Base-by-base conservation (phyloP, 805 yeast genomes). In the Teunomyces pallodes region DNA sequence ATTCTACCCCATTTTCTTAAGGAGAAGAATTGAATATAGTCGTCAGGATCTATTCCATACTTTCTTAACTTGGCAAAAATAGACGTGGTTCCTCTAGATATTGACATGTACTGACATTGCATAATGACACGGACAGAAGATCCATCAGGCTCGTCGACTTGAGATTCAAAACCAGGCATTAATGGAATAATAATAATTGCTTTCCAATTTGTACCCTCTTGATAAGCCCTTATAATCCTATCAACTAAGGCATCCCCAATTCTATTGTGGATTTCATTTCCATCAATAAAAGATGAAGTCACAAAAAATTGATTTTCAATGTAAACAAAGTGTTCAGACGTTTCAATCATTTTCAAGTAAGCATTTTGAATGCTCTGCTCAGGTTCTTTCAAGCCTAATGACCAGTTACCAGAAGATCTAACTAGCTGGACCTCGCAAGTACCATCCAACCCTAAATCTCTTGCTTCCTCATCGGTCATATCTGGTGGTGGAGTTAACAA, bases 171-270 rank as follows among this genome's bases (percentile, higher is more conserved):
- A 0, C 99, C 99, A 1, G 99, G 99, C 94, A 94, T 90, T 55
- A 94, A 74, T 2, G 99, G 99, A 53, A 94, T 90, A 9, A 94
- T 77, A 51, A 94, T 86, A 24, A 90, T 80, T 1, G 98, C 98
- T 53, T 84, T 84, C 99, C 99, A 94, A 9, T 73, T 66, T 46
- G 82, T 86, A 4, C 82, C 81, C 50, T 84, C 87, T 50, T 80
- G 79, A 61, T 88, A 87, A 0, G 99, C 99, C 42, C 90, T 77
- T 30, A 91, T 86, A 47, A 92, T 91, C 59, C 99, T 77, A 65
- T 94, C 98, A n/a, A 94, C 98, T 40, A 94, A 74, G 0, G 99
- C 99, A 74, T 92, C 96, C 36, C 96, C 99, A 54, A 94, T 87
- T 62, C 89, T 77, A 66, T 94, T 94, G 55, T 88, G 84, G 47